Base-by-base conservation (phyloP, 2,329 filamentous ascomycete species). In the Alternaria alternata region DNA sequence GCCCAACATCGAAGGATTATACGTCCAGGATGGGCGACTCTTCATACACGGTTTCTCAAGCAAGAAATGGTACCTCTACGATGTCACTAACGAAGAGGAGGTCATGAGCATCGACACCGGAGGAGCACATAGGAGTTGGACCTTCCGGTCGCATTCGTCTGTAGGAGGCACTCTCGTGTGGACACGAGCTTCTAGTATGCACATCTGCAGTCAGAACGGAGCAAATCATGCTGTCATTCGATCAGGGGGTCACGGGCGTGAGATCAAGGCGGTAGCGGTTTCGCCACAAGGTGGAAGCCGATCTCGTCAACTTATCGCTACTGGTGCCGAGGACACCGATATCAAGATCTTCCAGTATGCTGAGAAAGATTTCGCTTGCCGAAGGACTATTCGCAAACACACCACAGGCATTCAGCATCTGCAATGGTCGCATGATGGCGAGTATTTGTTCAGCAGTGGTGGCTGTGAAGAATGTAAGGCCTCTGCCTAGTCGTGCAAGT, bases 351-450 rank as follows among this genome's bases (percentile, higher is more conserved):
- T 89, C 84, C 77, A 81, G 38, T 84, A 85, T 32, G 38, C 43
- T 4, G 38, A 63, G 16, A 51, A 62, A 39, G 16, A 82, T 12
- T 51, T 78, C 3, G 47, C 76, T 28, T 91, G 87, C 66, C 72
- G 90, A 22, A 86, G 88, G 9, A 88, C 89, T 0, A 78, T 97
- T 20, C 89, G 92, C 65, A 87, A 87, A 55, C 95, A 99, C 74
- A 90, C 88, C 2, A 90, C 93, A 0, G 95, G 94, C 0, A 87
- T 98, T 7, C 94, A 97, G 75, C 86, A 89, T 62, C 81, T 97
- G 1, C 85, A 85, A 61, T 98, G 93, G 92, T 88, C 91, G 2
- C 74, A 77, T 0, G 84, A 87, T 47, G 86, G 89, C 2, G 77
- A 82, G 1, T 91, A 90, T 68, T 85, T 99, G 3, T 91, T 98